Evolutionary conservation across 129 eudicot species (phyloP).

Genomic region (Ambrosia trifida): DNA sequence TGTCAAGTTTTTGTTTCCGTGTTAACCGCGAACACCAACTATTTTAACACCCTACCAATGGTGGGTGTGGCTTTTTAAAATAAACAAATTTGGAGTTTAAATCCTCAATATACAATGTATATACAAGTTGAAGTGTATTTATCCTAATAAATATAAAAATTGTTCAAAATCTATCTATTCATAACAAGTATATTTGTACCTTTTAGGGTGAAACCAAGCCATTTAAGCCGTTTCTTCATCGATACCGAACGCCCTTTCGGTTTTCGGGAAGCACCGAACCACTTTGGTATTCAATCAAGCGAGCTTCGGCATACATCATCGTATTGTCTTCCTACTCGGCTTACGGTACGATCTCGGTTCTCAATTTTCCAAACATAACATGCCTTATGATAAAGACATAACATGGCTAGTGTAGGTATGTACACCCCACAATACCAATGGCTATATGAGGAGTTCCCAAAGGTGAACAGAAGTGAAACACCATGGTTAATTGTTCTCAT

Average conservation of each 20-base stretch:
- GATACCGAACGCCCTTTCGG: constrained; percentile 45
- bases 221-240: constrained; percentile 49
- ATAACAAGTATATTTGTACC: background rate
- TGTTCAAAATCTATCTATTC: background rate
- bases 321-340: constrained; percentile 61
- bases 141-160: no score
- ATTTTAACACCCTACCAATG: no score
- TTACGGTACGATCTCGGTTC: constrained; percentile 31
- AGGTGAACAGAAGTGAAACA: constrained; percentile 59
- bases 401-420: constrained; percentile 30
- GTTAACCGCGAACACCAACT: no score
- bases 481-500: constrained; percentile 65
- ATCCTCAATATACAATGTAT: no score
- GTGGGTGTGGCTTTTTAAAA: no score
- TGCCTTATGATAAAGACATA: background rate
- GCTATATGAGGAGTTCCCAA: constrained; percentile 49
- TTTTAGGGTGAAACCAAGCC: constrained; percentile 56
- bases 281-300: constrained; percentile 64
- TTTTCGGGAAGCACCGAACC: constrained; percentile 50
- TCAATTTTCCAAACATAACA: background rate
- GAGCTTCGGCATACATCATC: constrained; percentile 56
- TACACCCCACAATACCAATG: constrained; percentile 58
- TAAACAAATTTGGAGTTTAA: no score
- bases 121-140: no score
- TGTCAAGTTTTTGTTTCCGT: no score